Evolutionary conservation across 331 rosid species (phyloP), one percentile per base, ranked within the genome.

Genomic region (Acacia pycnantha): DNA sequence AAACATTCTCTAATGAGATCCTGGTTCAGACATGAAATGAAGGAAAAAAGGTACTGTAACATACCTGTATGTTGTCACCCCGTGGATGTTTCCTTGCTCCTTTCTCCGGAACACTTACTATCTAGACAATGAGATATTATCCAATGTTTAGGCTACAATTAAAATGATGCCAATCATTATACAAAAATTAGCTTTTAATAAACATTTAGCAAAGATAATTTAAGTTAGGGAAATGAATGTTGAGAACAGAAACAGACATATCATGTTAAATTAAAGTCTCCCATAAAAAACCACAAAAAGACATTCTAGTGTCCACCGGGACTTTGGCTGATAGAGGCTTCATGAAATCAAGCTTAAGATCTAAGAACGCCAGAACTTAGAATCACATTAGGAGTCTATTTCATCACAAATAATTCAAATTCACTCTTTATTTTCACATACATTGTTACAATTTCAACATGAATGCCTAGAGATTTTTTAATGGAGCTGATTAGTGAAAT

Each of bases 41-140:
- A 65, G 53, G 51, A 21, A 37, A 33, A 46, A 50, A 65, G 46
- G 64, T 67, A 41, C 69, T 56, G 50, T 71, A 74, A 65, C 77
- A 37, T 89, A 93, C 99, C 96, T 95, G 99, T 87, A 95, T 88
- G 94, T 90, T 93, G 66, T 95, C 99, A 14, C 98, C 96, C 59
- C 98, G 88, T 31, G 97, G 98, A 85, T 93, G 94, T 88, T 95
- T 95, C 86, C 98, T 87, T 26, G 97, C 94, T 78, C 98, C 98
- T 92, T 95, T 95, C 86, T 93, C 99, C 26, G 99, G 98, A 92
- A 95, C 97, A 86, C 92, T 95, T 79, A 95, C 98, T 84, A 95
- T 84, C 99, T 95, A 89, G 88, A 90, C 92, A 89, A 75, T 48
- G 85, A 87, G 61, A 85, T 86, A 79, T 76, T 31, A 81, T 64